Evolutionary conservation across 2,329 filamentous ascomycete genomes (phyloP), one percentile per base, ranked within the genome.

Genomic region (Penicillium sp.): DNA sequence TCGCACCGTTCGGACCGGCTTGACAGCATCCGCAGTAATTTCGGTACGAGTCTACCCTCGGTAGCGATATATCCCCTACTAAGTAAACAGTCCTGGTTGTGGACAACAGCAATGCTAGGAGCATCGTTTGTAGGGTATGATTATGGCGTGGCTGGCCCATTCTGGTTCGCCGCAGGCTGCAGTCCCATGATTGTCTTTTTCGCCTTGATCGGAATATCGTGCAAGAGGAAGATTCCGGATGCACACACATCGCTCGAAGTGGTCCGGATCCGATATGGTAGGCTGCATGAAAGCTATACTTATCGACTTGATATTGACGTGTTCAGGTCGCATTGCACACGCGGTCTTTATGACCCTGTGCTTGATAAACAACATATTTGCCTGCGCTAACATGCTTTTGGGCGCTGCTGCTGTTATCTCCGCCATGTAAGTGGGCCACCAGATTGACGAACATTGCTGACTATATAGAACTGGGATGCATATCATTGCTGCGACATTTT

Each of bases 161-260:
- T 81, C 48, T 81, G 77, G 77, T 81, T 77, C 51, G 77, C 76
- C 2, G 77, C 76, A 39, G 78, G 77, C 2, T 77, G 75, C 44
- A 76, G 73, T 9, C 74, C 76, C 0, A 78, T 78, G 74, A 79
- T 80, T 38, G 74, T 77, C 0, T 77, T 80, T 58, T 79, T 80
- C 43, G 70, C 77, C 0, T 53, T 78, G 0, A 61, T 78, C 1
- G 75, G 74, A 0, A 77, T 79, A 10, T 73, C 71, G 0, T 77
- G 73, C 62, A 79, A 80, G 49, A 58, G 73, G 24, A 73, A 77
- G 29, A 73, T 77, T 1, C 77, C 77, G 0, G 72, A 78, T 46
- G 77, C 77, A 0, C 77, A 80, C 51, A 80, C 77, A 0, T 67
- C 77, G 0, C 62, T 80, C 0, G 77, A 80, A 46, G 74, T 80